Evolutionary conservation across 2,329 filamentous ascomycete species (phyloP).

Genomic region (Neoscytalidium dimidiatum): DNA sequence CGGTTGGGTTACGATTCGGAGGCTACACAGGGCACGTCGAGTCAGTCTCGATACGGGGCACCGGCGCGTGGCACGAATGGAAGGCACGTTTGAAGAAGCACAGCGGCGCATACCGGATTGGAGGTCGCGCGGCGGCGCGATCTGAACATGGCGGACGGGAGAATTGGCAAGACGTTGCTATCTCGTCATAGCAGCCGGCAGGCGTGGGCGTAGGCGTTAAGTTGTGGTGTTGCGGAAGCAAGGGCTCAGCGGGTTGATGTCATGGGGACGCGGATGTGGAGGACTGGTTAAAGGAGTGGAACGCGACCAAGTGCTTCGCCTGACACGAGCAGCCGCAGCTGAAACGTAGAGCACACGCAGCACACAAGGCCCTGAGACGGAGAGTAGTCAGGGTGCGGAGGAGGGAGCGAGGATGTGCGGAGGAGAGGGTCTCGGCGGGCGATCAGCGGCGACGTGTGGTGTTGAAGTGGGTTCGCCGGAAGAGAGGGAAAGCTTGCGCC

Average conservation of each 20-base stretch:
- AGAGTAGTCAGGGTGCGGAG: neutral
- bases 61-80: neutral
- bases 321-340: conserved; percentile 8
- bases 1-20: conserved; percentile 23
- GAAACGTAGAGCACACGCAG: conserved; percentile 11
- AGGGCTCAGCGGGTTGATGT: conserved; percentile 20
- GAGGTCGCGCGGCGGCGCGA: conserved; percentile 32
- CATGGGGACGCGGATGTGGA: conserved; percentile 18
- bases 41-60: conserved; percentile 18
- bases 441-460: conserved; percentile 18
- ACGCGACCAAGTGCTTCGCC: conserved; percentile 4
- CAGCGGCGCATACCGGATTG: conserved; percentile 35
- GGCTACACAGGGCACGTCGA: conserved; percentile 30
- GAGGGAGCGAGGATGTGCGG: conserved; percentile 3
- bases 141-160: conserved; percentile 32
- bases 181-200: conserved; percentile 16
- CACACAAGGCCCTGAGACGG: neutral
- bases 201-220: neutral
- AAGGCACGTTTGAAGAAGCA: conserved; percentile 29
- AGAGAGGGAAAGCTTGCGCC: conserved; percentile 7
- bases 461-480: conserved; percentile 14
- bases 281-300: conserved; percentile 17
- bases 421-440: conserved; percentile 15
- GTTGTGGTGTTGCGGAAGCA: conserved; percentile 8
- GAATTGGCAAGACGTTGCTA: neutral